Conservation (phyloP, 1,284 basidiomycete genomes). For the Laetiporus sulphureus region DNA sequence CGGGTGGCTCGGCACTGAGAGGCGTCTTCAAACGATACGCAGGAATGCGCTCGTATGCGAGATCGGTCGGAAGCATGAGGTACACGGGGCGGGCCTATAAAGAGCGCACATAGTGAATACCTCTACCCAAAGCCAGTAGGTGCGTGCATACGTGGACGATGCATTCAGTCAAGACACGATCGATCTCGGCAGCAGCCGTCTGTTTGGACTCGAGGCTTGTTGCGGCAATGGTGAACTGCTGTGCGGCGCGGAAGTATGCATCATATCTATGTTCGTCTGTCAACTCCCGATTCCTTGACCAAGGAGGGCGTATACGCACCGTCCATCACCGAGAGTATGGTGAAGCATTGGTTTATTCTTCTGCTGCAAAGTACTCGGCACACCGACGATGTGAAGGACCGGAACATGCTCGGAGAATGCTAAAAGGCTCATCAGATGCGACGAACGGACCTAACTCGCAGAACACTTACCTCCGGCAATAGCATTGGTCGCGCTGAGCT, state of each 20-base stretch:
- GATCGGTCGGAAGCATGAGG: constrained; percentile 81
- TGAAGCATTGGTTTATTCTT: constrained; percentile 69
- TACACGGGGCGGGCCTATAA: constrained; percentile 80
- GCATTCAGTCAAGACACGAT: constrained; percentile 72
- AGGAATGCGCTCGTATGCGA: constrained; percentile 68
- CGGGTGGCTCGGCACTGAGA: constrained; percentile 43
- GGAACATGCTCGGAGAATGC: constrained; percentile 88
- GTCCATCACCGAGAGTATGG: constrained; percentile 83
- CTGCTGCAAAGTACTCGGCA: constrained; percentile 72
- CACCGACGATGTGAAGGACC: constrained; percentile 87
- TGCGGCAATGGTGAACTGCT: constrained; percentile 72
- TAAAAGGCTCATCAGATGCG: constrained; percentile 16
- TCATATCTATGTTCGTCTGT: constrained; percentile 42
- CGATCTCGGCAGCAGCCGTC: constrained; percentile 68
- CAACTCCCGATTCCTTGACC: background rate
- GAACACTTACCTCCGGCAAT: constrained; percentile 55
- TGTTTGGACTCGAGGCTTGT: constrained; percentile 49
- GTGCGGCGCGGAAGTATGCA: constrained; percentile 73
- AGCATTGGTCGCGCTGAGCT: constrained; percentile 78
- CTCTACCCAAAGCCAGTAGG: background rate
- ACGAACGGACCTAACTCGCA: background rate
- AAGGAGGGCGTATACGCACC: too few species aligned
- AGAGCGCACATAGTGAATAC: background rate
- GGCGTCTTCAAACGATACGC: constrained; percentile 58
- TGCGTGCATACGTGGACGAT: constrained; percentile 46